These are phyloP conservation scores for Aegilops sharonensis DNA, from an alignment of 176 grass and related monocot species.

Conservation along the genomic window DNA sequence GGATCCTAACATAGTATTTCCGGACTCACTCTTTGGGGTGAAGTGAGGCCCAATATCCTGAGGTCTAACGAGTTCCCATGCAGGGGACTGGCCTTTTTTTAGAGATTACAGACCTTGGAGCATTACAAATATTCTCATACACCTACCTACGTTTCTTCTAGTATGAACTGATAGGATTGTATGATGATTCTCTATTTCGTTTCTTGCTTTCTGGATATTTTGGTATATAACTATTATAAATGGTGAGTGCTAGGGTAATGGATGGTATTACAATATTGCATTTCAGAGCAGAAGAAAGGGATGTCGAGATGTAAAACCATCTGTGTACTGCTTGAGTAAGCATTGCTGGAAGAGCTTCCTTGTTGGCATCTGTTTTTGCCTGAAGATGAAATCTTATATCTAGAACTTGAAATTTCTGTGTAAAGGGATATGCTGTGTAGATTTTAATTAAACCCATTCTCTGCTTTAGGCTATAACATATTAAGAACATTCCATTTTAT, in stretches of 20 bases:
- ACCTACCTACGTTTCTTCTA: neutral
- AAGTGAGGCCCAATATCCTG: neutral
- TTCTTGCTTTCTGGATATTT: constrained; percentile 12
- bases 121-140: neutral
- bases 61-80: neutral
- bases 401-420: neutral
- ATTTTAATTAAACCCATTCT: constrained; percentile 32
- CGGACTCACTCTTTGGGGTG: neutral
- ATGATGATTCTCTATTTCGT: neutral
- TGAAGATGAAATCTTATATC: constrained; percentile 16
- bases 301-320: constrained; percentile 15
- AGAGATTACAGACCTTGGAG: neutral
- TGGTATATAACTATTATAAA: constrained; percentile 9
- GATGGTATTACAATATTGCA: constrained; percentile 11
- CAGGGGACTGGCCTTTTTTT: neutral
- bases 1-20: constrained; percentile 16
- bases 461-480: constrained; percentile 26
- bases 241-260: neutral
- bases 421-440: neutral
- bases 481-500: constrained; percentile 24
- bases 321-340: constrained; percentile 13
- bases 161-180: neutral
- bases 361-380: constrained; percentile 14
- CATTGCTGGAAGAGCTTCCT: neutral
- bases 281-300: constrained; percentile 21